Conservation (phyloP, 176 grass and related monocot genomes). For the Puya raimondii region DNA sequence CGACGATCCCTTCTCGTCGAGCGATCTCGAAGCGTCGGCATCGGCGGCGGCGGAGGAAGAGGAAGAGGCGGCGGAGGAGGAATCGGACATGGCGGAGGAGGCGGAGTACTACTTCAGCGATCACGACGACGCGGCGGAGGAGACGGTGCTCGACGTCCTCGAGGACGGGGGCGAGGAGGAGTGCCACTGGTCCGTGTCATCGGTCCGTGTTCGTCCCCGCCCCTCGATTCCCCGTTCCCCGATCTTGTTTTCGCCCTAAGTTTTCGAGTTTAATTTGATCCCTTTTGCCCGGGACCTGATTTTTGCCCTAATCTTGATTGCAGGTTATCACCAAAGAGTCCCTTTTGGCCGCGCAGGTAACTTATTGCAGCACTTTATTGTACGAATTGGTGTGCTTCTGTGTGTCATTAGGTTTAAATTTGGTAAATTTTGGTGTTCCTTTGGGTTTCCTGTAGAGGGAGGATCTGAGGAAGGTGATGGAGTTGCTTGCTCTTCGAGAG, state of each 20-base stretch:
- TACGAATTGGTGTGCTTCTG: neutral
- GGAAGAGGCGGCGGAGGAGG: neutral
- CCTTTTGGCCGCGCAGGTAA: conserved; percentile 10
- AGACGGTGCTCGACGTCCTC: neutral
- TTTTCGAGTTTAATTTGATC: neutral
- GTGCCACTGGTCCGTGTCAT: conserved; percentile 13
- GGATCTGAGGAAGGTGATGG: conserved; percentile 14
- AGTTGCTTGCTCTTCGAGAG: conserved; percentile 3
- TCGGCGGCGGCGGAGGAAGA: neutral
- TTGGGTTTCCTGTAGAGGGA: neutral
- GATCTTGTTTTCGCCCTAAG: neutral
- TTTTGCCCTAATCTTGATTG: neutral
- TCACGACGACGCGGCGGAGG: neutral
- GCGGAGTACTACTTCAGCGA: conserved; percentile 1
- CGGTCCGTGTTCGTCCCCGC: neutral
- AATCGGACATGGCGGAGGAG: neutral
- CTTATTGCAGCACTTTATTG: neutral
- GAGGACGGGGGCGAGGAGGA: conserved; percentile 2
- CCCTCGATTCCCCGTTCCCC: neutral
- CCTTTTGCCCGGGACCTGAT: neutral
- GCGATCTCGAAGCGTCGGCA: neutral
- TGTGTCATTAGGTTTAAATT: neutral
- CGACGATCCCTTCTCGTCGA: conserved; percentile 3
- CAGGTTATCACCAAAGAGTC: conserved; percentile 11
- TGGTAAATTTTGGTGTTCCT: neutral